Conservation (phyloP, 2,329 filamentous ascomycete genomes). For the Aspergillus tubingensis region DNA sequence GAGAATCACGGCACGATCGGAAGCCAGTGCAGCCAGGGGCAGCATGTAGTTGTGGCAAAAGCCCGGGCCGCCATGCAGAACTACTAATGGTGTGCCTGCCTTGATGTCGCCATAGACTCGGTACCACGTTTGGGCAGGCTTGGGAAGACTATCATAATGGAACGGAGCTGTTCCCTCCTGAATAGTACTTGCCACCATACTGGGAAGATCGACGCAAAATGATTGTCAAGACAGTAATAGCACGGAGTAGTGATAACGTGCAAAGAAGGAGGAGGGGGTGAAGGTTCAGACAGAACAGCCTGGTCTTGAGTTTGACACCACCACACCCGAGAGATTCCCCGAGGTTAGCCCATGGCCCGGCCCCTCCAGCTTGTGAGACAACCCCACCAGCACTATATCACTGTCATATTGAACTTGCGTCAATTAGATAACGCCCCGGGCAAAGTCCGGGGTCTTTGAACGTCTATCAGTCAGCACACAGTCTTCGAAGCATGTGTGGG, state of each 20-base stretch:
- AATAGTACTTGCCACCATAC: neutral
- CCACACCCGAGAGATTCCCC: neutral
- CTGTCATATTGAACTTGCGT: neutral
- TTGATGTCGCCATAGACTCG: constrained; percentile 2
- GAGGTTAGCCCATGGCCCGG: neutral
- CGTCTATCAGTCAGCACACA: neutral
- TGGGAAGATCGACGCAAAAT: neutral
- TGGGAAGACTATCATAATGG: neutral
- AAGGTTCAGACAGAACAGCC: neutral
- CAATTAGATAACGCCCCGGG: neutral
- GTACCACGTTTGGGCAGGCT: constrained; percentile 5
- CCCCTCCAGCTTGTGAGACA: neutral
- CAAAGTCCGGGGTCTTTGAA: neutral
- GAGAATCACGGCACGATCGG: neutral
- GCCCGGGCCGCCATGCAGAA: constrained; percentile 1
- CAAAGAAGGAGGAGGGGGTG: neutral
- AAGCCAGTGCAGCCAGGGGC: neutral
- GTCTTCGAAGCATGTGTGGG: neutral
- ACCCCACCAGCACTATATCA: neutral
- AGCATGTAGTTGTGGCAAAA: constrained; percentile 8
- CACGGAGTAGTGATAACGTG: neutral
- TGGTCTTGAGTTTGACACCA: neutral
- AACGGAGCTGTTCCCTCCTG: neutral
- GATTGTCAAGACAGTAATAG: neutral
- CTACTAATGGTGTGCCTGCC: neutral